These are phyloP conservation scores for Populus tomentosa DNA, from an alignment of 441 rosid species.

Conservation along the genomic window DNA sequence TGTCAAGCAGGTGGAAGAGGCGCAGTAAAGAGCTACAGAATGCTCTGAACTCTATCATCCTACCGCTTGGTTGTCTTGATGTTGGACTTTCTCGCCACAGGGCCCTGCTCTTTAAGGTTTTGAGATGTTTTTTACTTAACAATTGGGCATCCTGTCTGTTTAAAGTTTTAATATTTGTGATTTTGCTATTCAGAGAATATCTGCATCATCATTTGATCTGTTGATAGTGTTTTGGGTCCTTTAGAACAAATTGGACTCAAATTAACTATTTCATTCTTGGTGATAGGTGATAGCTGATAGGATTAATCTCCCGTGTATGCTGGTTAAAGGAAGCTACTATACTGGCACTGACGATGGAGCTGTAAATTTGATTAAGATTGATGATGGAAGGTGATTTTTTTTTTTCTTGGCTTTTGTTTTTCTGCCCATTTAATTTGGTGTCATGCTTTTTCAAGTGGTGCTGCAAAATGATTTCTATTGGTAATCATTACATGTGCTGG, in stretches of 20 bases:
- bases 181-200: conserved; percentile 11
- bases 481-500: background rate
- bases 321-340: conserved; percentile 95
- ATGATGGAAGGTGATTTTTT: conserved; percentile 63
- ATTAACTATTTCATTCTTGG: conserved; percentile 20
- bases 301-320: conserved; percentile 84
- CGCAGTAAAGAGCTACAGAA: conserved; percentile 58
- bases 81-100: conserved; percentile 96
- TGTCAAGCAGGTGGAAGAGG: conserved; percentile 64
- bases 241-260: conserved; percentile 9
- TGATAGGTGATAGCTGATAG: conserved; percentile 89
- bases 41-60: conserved; percentile 56
- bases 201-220: background rate
- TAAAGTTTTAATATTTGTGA: background rate
- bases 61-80: conserved; percentile 87
- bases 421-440: background rate
- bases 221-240: background rate
- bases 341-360: conserved; percentile 99
- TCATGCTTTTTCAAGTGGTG: background rate
- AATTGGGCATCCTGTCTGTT: background rate
- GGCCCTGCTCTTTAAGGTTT: conserved; percentile 97
- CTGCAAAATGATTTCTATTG: background rate
- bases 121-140: conserved; percentile 5
- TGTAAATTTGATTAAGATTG: conserved; percentile 74
- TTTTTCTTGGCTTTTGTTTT: background rate